These are phyloP conservation scores for Solanum hybrid DNA, from an alignment of 305 asterid genomes.

Conservation along the genomic window DNA sequence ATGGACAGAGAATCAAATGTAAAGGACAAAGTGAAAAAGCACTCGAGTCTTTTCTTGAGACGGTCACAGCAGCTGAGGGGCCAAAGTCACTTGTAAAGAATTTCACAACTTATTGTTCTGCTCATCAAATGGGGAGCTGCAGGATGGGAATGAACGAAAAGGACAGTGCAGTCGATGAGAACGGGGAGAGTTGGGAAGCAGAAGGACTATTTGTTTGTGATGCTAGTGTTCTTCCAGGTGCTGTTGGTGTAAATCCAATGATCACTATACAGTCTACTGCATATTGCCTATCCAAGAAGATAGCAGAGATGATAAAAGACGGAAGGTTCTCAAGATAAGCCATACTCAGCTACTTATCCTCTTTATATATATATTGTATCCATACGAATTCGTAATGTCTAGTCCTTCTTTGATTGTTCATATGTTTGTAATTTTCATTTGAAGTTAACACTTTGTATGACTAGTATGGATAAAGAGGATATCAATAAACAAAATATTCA, in stretches of 20 bases:
- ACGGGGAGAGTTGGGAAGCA: constrained; percentile 94
- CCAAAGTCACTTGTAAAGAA: constrained; percentile 41
- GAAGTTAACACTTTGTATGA: background rate
- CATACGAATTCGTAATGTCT: background rate
- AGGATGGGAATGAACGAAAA: constrained; percentile 56
- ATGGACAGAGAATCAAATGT: constrained; percentile 58
- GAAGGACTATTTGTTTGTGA: constrained; percentile 71
- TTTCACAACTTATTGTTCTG: constrained; percentile 62
- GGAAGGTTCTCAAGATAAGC: constrained; percentile 7
- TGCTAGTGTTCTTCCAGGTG: constrained; percentile 72
- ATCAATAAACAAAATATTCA: background rate
- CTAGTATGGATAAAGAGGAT: background rate
- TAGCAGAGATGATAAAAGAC: constrained; percentile 36
- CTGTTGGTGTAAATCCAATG: constrained; percentile 93
- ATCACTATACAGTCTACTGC: constrained; percentile 75
- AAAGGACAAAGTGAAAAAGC: constrained; percentile 30
- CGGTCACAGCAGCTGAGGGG: constrained; percentile 49
- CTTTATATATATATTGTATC: background rate
- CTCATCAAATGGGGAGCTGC: constrained; percentile 80
- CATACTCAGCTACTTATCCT: background rate
- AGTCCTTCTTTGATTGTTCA: background rate
- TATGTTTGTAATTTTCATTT: background rate
- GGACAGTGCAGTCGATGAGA: constrained; percentile 67
- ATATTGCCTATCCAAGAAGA: constrained; percentile 47
- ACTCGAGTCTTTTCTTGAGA: constrained; percentile 45